Conservation (phyloP, 2,329 filamentous ascomycete genomes). For the Alternaria novae-zelandiae region DNA sequence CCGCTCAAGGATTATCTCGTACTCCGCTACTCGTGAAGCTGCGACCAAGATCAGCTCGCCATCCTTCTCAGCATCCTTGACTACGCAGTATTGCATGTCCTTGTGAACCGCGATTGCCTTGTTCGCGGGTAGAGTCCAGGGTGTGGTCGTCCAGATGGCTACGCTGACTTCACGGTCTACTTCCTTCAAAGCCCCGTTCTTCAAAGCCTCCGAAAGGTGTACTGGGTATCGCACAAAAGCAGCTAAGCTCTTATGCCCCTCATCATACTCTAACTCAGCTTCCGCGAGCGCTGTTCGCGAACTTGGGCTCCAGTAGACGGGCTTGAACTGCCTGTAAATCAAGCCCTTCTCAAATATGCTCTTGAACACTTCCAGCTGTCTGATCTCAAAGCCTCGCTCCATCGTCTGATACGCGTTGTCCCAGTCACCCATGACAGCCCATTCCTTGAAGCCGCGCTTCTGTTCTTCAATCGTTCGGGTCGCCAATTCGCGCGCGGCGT, state of each 20-base stretch:
- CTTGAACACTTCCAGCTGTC: conserved; percentile 77
- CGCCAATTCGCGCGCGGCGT: conserved; percentile 70
- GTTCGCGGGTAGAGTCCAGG: conserved; percentile 96
- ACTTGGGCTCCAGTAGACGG: conserved; percentile 86
- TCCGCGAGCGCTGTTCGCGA: conserved; percentile 81
- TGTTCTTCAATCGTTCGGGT: conserved; percentile 72
- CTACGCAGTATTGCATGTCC: conserved; percentile 74
- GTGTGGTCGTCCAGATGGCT: conserved; percentile 98
- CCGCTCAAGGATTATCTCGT: conserved; percentile 39
- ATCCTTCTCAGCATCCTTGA: conserved; percentile 52
- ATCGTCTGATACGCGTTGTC: conserved; percentile 78
- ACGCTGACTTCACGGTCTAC: conserved; percentile 62
- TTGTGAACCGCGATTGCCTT: conserved; percentile 82
- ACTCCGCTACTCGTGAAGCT: conserved; percentile 68
- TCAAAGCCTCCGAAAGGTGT: conserved; percentile 52
- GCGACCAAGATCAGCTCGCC: conserved; percentile 73
- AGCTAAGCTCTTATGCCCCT: conserved; percentile 72
- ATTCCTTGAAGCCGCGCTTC: conserved; percentile 74
- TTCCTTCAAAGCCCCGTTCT: conserved; percentile 42
- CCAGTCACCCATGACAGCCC: conserved; percentile 84
- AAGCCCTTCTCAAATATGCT: conserved; percentile 72
- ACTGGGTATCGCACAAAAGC: conserved; percentile 85
- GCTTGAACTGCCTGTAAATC: conserved; percentile 79
- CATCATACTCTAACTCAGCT: conserved; percentile 83
- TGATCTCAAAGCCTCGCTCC: conserved; percentile 75